phyloP scores from a whole-genome alignment of 2,329 filamentous ascomycete genomes.

The Magnaporthiopsis incrustans region DNA sequence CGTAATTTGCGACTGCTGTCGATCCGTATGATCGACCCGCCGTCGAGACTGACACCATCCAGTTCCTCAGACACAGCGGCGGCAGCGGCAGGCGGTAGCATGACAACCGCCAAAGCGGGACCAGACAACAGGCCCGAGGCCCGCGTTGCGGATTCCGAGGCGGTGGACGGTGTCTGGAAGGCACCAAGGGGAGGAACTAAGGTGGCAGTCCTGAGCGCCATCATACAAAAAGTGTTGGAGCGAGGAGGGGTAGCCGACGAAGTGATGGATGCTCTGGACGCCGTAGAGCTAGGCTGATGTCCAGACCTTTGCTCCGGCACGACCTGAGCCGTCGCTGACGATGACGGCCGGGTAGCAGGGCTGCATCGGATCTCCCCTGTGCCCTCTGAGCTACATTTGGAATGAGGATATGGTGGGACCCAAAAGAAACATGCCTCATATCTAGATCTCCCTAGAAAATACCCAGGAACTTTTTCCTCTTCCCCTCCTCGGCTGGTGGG shows the following conservation, averaged over 20 bases:
- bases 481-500: constrained; percentile 18
- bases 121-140: constrained; percentile 17
- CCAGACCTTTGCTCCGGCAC: not conserved
- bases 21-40: constrained; percentile 66
- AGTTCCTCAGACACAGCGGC: constrained; percentile 60
- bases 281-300: constrained; percentile 56
- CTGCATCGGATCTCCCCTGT: not conserved
- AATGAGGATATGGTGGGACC: not conserved
- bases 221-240: constrained; percentile 70
- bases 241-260: constrained; percentile 78
- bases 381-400: not conserved
- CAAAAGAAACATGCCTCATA: not conserved
- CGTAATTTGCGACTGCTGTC: constrained; percentile 53
- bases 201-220: constrained; percentile 60
- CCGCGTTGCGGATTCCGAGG: constrained; percentile 42
- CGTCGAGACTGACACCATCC: constrained; percentile 63
- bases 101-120: constrained; percentile 37
- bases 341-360: not conserved
- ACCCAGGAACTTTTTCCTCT: constrained; percentile 76
- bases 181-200: constrained; percentile 78
- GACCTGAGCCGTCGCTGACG: not conserved
- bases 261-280: constrained; percentile 72
- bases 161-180: constrained; percentile 72
- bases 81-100: constrained; percentile 36
- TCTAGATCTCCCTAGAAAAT: constrained; percentile 52